Base-by-base conservation (phyloP, 2,329 filamentous ascomycete species). In the Verticillium isaacii region DNA sequence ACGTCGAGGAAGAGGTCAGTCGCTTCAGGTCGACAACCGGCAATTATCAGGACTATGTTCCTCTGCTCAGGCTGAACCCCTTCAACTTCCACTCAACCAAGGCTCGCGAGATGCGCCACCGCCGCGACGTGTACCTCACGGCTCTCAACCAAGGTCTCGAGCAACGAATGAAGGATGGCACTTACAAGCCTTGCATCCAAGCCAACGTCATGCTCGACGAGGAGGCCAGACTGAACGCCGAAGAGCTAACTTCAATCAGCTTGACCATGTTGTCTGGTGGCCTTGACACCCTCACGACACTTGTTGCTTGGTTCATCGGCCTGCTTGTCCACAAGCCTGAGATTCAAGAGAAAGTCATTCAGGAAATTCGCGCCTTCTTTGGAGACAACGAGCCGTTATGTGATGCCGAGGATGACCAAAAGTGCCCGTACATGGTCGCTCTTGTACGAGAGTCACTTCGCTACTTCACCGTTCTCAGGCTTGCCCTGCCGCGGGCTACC, bases 211-310 rank as follows among this genome's bases (percentile, higher is more conserved):
- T 89, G 63, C 74, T 83, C 56, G 86, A 89, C 65, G 81, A 85
- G 66, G 86, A 89, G 41, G 82, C 85, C 0, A 85, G 83, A 64
- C 74, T 89, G 17, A 87, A 84, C 72, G 79, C 80, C 45, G 85
- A 84, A 58, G 87, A 90, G 65, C 77, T 89, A 39, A 88, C 81
- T 0, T 86, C 83, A 0, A 89, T 89, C 66, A 87, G 84, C 64
- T 72, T 90, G 64, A 89, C 87, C 1, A 90, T 90, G 87, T 75
- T 90, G 5, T 87, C 85, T 0, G 87, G 87, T 0, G 87, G 87
- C 0, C 75, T 90, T 3, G 87, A 90, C 64, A 90, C 88, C 0
- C 81, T 90, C 39, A 88, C 86, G 1, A 89, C 86, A 0, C 76
- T 87, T 5, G 82, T 89, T 1, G 84, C 86, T 5, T 89, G 87